phyloP scores from a whole-genome alignment of 768 basidiomycete species.

The Russula foetens region DNA sequence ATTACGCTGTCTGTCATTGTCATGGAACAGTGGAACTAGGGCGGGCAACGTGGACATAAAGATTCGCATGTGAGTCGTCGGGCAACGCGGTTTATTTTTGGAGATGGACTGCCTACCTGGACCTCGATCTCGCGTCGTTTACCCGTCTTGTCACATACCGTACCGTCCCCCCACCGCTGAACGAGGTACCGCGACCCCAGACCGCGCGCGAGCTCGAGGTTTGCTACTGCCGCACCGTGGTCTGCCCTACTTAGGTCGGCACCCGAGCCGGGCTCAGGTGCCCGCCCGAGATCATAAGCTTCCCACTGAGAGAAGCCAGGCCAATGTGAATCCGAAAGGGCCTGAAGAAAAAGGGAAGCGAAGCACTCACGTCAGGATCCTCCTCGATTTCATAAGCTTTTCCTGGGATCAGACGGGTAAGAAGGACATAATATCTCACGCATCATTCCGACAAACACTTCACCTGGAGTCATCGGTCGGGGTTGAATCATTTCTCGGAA shows the following conservation, averaged over 20 bases:
- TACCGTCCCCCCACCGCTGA: constrained; percentile 88
- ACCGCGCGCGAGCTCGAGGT: constrained; percentile 71
- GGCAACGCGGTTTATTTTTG: neutral
- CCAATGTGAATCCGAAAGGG: constrained; percentile 19
- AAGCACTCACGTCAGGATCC: constrained; percentile 64
- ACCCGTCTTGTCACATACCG: constrained; percentile 87
- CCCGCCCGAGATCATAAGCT: constrained; percentile 69
- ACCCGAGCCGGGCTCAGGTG: constrained; percentile 49
- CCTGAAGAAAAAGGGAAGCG: constrained; percentile 19
- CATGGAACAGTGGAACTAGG: constrained; percentile 92
- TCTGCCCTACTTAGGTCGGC: constrained; percentile 61
- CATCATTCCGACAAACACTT: constrained; percentile 20
- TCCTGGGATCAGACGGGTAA: constrained; percentile 25
- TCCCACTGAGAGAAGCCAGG: constrained; percentile 43
- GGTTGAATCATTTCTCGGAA: constrained; percentile 76
- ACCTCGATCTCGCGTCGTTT: constrained; percentile 87
- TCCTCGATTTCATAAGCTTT: constrained; percentile 74
- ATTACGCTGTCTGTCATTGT: constrained; percentile 85
- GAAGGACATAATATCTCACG: neutral
- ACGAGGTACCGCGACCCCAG: constrained; percentile 87
- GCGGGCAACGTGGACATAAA: constrained; percentile 11
- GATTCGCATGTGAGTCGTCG: constrained; percentile 4
- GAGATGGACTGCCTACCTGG: constrained; percentile 50
- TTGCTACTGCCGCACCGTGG: constrained; percentile 52
- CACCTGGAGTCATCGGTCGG: constrained; percentile 60